These are phyloP conservation scores for Magnaporthiopsis rhizophila DNA, from an alignment of 2,329 filamentous ascomycete genomes.

Conservation along the genomic window DNA sequence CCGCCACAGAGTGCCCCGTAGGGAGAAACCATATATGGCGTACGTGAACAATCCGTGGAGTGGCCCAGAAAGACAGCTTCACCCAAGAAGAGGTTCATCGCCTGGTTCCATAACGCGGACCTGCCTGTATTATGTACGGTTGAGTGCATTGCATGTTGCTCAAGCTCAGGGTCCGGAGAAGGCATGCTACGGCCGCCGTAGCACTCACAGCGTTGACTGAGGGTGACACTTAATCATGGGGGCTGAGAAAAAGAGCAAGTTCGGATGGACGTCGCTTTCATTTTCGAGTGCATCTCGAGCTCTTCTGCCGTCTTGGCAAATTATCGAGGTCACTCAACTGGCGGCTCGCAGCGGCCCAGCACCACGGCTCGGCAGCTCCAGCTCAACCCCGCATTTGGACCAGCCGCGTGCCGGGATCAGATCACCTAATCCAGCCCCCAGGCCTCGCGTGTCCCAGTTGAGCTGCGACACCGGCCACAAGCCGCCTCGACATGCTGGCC, in stretches of 20 bases:
- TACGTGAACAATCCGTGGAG: background rate
- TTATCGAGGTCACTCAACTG: background rate
- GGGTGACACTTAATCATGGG: background rate
- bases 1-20: too few species aligned
- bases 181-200: background rate
- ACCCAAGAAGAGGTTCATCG: background rate
- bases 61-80: background rate
- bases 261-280: too few species aligned
- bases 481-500: background rate
- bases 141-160: background rate
- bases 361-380: background rate
- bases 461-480: background rate
- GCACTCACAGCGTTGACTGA: background rate
- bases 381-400: background rate
- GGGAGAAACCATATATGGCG: too few species aligned
- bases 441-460: too few species aligned
- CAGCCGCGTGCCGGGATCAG: background rate
- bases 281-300: background rate
- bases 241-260: too few species aligned
- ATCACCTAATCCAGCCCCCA: background rate
- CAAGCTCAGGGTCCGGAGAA: background rate
- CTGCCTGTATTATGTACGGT: background rate
- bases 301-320: background rate
- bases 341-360: background rate
- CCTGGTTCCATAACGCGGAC: background rate